Evolutionary conservation across 2,329 filamentous ascomycete genomes (phyloP), one percentile per base, ranked within the genome.

Genomic region (Exophiala mesophila): DNA sequence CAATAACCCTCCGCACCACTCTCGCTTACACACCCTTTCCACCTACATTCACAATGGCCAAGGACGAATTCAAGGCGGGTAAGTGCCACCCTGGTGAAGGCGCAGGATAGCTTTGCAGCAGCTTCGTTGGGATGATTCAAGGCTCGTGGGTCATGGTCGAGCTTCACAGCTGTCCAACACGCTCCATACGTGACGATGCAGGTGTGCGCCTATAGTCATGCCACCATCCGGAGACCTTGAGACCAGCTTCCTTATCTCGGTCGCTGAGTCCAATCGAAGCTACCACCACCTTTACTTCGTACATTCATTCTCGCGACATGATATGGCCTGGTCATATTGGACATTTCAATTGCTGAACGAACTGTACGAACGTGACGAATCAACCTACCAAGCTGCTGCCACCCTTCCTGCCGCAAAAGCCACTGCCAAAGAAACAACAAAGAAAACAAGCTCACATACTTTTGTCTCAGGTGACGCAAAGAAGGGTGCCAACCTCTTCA

Each of bases 401-500:
- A 26, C 23, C 12, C 6, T 26, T 7, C 23, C 23, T 26, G 23
- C 6, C 23, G 7, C 6, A 39, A 47, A 24, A 29, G 39, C 18
- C 32, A 19, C 10, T 15, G 23, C 24, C 28, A 33, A 24, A 15
- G 38, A 36, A 30, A 44, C 13, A 31, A 23, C 12, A 12, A 36
- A 34, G 39, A 39, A 44, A 16, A 37, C n/a, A 34, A 36, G 42
- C 51, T 54, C 28, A 50, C 49, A 45, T 36, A 46, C 13, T 21
- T 41, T 50, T 23, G 38, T 41, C 57, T 30, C 63, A 95, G 89
- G 88, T 78, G 88, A 96, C 72, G 64, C 76, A 64, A 88, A 89
- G 78, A 96, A 96, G 85, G 90, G 90, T 80, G 90, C 88, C 72
- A 86, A 83, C 78, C 87, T 97, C 68, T 97, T 97, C 88, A 95